Evolutionary conservation across 2,329 filamentous ascomycete genomes (phyloP).

Genomic region (Bipolaris bicolor): DNA sequence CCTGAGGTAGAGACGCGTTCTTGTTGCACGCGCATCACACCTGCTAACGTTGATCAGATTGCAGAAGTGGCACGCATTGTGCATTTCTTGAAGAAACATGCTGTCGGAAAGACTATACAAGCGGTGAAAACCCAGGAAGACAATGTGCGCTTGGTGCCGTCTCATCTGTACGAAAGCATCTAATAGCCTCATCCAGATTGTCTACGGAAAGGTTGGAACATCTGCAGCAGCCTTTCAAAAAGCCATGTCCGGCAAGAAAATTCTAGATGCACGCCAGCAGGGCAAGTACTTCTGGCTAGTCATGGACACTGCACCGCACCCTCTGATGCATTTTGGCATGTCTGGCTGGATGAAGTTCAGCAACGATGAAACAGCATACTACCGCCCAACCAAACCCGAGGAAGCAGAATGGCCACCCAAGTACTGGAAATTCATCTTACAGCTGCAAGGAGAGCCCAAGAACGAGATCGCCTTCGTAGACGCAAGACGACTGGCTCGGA

Average conservation of each 20-base stretch:
- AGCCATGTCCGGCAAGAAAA: conserved; percentile 75
- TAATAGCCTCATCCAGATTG: conserved; percentile 54
- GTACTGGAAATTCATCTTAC: conserved; percentile 84
- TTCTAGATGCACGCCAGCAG: conserved; percentile 75
- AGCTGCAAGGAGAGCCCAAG: conserved; percentile 65
- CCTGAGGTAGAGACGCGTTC: conserved; percentile 42
- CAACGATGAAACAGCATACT: conserved; percentile 78
- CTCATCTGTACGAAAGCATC: background rate
- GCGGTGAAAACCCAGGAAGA: conserved; percentile 78
- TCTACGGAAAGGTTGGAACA: conserved; percentile 91
- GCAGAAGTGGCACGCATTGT: conserved; percentile 78
- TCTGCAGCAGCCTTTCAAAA: conserved; percentile 75
- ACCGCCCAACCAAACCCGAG: conserved; percentile 66
- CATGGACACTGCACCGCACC: conserved; percentile 78
- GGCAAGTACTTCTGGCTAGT: conserved; percentile 98
- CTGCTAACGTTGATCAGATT: conserved; percentile 47
- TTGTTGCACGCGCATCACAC: background rate
- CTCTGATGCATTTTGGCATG: conserved; percentile 84
- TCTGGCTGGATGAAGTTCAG: conserved; percentile 80
- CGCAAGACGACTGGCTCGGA: conserved; percentile 75
- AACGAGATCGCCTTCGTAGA: conserved; percentile 82
- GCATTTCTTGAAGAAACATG: conserved; percentile 79
- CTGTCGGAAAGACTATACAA: conserved; percentile 82
- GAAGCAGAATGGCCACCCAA: conserved; percentile 82
- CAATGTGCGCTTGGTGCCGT: conserved; percentile 40